A percentile compares a stretch with the other conserved stretches of the same genome.
phyloP scores from a whole-genome alignment of 2,329 filamentous ascomycete species.

The Fusarium albidum region DNA sequence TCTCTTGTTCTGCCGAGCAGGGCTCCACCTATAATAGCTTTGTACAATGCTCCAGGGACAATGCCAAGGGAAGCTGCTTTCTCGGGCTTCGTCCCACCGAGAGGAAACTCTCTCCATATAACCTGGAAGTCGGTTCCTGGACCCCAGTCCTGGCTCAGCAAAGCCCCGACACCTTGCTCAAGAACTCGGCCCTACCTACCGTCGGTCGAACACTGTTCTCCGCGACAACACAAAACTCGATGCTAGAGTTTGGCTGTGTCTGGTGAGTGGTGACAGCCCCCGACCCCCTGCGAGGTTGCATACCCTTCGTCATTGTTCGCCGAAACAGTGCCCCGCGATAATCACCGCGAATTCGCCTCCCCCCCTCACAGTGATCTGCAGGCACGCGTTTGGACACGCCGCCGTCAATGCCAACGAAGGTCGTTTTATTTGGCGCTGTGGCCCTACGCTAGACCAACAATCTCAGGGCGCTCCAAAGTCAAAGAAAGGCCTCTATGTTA shows the following conservation, averaged over 20 bases:
- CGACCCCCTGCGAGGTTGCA: conserved; percentile 22
- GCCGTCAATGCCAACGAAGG: conserved; percentile 12
- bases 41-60: conserved; percentile 3
- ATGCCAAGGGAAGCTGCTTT: too few species aligned
- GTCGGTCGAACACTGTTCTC: neutral
- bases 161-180: neutral
- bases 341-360: conserved; percentile 15
- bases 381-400: conserved; percentile 20
- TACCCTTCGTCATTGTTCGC: conserved; percentile 20
- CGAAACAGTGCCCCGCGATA: conserved; percentile 29
- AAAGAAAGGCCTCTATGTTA: neutral
- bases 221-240: conserved; percentile 1
- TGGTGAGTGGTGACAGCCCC: too few species aligned
- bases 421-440: neutral
- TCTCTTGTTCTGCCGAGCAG: conserved; percentile 12
- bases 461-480: too few species aligned
- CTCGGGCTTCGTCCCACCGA: conserved; percentile 12
- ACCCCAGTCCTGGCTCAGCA: neutral
- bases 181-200: conserved; percentile 12
- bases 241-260: conserved; percentile 5
- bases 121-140: conserved; percentile 1
- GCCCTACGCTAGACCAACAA: too few species aligned
- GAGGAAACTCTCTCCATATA: conserved; percentile 1
- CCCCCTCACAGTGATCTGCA: conserved; percentile 36
- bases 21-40: conserved; percentile 6